Conservation (phyloP, 306 rosid species). For the Rosa multiflora region DNA sequence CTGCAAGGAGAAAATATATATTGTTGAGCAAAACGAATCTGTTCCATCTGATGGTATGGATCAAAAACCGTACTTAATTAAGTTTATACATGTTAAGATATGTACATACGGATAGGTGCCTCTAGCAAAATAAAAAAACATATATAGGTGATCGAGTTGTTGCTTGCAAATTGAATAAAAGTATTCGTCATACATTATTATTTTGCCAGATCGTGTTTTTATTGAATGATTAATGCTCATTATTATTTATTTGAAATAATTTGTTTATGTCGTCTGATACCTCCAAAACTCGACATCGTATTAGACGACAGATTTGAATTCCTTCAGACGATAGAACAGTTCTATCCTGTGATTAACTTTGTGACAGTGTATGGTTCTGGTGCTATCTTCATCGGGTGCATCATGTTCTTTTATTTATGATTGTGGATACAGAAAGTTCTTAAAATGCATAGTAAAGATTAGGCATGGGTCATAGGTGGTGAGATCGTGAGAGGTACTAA, state of each 20-base stretch:
- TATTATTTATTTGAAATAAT: no score
- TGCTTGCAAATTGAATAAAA: neutral
- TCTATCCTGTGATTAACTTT: no score
- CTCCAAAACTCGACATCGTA: no score
- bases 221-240: neutral
- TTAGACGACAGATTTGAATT: no score
- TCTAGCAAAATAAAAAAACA: no score
- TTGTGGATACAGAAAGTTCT: no score
- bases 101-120: neutral
- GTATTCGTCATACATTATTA: neutral
- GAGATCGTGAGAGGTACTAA: neutral
- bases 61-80: neutral
- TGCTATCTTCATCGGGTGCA: neutral
- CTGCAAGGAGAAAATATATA: neutral
- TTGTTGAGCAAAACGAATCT: neutral
- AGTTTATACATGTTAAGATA: neutral
- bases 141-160: neutral
- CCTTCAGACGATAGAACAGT: no score
- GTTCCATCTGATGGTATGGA: neutral
- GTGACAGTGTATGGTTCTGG: neutral
- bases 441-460: no score
- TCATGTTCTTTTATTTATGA: neutral
- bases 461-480: neutral
- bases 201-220: neutral
- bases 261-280: no score